Base-by-base conservation (phyloP, 1,284 basidiomycete species). In the Cystobasidium pallidum region DNA sequence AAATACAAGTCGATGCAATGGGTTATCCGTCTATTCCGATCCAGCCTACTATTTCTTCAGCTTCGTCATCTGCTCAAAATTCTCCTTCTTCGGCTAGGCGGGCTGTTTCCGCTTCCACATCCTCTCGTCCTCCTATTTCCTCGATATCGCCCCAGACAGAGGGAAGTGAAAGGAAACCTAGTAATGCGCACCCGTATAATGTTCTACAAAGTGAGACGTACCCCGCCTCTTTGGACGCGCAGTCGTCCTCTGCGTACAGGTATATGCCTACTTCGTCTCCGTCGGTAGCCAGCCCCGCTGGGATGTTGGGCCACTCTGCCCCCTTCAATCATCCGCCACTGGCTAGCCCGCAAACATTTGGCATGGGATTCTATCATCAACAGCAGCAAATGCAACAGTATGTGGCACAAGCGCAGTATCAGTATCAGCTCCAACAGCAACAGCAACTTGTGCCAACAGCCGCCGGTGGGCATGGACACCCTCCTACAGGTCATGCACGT, bases 401-500 rank as follows among this genome's bases (percentile, higher is more conserved):
- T 19, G 36, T 58, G 21, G 55, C 36, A 6, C 55, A 58, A 28
- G 30, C 28, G 15, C 62, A 65, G 17, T 51, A 3, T 51, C 62
- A 30, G 28, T 49, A 65, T 34, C 62, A 65, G 8, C 45, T 30
- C n/a, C 43, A 32, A 34, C 62, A 65, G 41, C 62, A 65, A 39
- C 17, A 32, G 10, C 39, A 45, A 47, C 39, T 24, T 61, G 15
- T 34, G 7, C 36, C 58, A 24, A 26, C 21, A 4, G 13, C 54
- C 3, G 19, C 30, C 10, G 36, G 19, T 34, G 55, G 55, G 7
- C 19, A 36, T 36, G 4, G 3, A 30, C 55, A 58, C n/a, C 11
- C 15, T 3, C 30, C 19, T 45, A 39, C 41, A 10, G 19, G 34
- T n/a, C 36, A 36, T 15, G 15, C 59, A 3, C 36, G 4, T 21